These are phyloP conservation scores for Gloeostereum incarnatum DNA, from an alignment of 768 basidiomycete genomes.

Conservation along the genomic window DNA sequence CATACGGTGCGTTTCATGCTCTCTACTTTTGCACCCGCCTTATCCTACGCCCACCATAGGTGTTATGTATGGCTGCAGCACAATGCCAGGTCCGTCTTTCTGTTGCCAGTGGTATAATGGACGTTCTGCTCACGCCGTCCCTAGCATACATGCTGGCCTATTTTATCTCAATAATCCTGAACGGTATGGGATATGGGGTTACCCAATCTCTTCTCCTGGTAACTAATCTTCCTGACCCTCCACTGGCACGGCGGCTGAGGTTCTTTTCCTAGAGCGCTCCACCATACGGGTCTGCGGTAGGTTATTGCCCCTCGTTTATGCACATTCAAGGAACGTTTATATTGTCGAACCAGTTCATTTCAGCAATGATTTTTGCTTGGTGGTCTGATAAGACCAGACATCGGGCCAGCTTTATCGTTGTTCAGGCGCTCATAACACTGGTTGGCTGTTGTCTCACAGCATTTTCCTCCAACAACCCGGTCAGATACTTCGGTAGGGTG, in stretches of 20 bases:
- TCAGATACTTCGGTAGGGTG: conserved; percentile 32
- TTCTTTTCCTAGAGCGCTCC: conserved; percentile 28
- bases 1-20: conserved; percentile 34
- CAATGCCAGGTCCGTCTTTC: too few species aligned
- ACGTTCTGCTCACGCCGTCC: too few species aligned
- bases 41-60: too few species aligned
- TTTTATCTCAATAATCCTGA: conserved; percentile 38
- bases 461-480: conserved; percentile 5
- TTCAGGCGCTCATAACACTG: conserved; percentile 27
- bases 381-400: conserved; percentile 33
- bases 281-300: conserved; percentile 34
- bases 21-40: too few species aligned
- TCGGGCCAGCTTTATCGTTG: conserved; percentile 30
- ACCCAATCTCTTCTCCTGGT: conserved; percentile 35
- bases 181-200: conserved; percentile 34
- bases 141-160: too few species aligned
- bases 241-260: conserved; percentile 1
- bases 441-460: conserved; percentile 26
- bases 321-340: not conserved
- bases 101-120: too few species aligned
- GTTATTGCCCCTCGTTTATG: conserved; percentile 8
- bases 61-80: too few species aligned
- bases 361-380: conserved; percentile 34
- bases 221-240: conserved; percentile 7
- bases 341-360: too few species aligned